Evolutionary conservation across 2,329 filamentous ascomycete genomes (phyloP), one percentile per base, ranked within the genome.

Genomic region (Penicillium glabrum): DNA sequence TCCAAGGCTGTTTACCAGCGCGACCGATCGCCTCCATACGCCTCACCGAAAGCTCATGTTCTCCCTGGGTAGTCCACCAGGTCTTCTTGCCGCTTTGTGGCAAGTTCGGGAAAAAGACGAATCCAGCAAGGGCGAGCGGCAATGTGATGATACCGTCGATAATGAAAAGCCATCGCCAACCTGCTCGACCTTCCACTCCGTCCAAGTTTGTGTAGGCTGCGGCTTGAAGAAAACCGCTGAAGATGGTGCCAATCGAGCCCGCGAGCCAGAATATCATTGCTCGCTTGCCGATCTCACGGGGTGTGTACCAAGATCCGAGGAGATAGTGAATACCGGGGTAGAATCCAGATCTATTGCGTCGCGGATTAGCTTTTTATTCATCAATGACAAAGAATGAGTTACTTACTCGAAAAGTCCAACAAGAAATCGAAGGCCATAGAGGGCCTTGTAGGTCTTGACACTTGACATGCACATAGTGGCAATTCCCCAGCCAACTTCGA

Each of bases 21-120:
- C 75, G 69, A 7, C 75, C 75, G 33, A 75, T 65, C 2, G 67
- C 67, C 56, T 72, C 24, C 69, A 76, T 72, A 21, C 73, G 70
- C 21, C 62, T 59, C 0, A 70, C 57, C 4, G 63, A 65, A n/a
- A 68, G 27, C 0, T 50, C 8, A 26, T 67, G 65, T n/a, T 68
- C 66, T 29, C 62, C 57, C 27, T 68, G 50, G 3, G 61, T 63
- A 8, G 57, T 66, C 58, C 64, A 68, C 67, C 57, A 68, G 8
- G 62, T 66, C 44, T 59, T 62, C 21, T 62, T 58, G 1, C 65
- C 57, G 4, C 62, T 57, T 51, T 68, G 65, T 0, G 63, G 56
- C 21, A 65, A 41, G 23, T 67, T 65, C 0, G 67, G 66, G 41
- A 65, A 63, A 47, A 63, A 64, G 13, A 64, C 23, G 41, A 64